phyloP scores from a whole-genome alignment of 768 basidiomycete genomes.

The Mrakia frigida region DNA sequence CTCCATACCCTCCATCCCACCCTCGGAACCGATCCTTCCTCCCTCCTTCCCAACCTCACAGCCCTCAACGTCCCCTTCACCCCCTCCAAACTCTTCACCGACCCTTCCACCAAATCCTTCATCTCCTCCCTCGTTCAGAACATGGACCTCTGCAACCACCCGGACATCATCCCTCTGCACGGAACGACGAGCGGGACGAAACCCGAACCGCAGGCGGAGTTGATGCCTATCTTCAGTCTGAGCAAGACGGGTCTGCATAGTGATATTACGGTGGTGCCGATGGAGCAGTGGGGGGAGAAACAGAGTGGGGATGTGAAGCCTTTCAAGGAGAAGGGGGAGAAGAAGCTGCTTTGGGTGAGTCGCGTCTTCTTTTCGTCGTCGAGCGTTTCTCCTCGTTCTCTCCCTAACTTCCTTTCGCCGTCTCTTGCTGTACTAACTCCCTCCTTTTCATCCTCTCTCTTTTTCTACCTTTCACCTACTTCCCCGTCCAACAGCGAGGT shows the following conservation, averaged over 20 bases:
- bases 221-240: conserved; percentile 39
- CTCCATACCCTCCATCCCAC: background rate
- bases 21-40: conserved; percentile 14
- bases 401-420: no score
- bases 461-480: no score
- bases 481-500: conserved; percentile 13
- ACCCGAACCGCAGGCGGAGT: conserved; percentile 34
- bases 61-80: conserved; percentile 12
- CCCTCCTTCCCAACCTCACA: conserved; percentile 13
- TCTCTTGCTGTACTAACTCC: background rate
- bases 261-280: conserved; percentile 41
- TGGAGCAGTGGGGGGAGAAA: conserved; percentile 40
- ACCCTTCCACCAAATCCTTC: conserved; percentile 42
- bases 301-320: conserved; percentile 34
- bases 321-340: conserved; percentile 38
- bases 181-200: conserved; percentile 32
- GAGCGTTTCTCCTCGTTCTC: no score
- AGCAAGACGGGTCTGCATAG: conserved; percentile 40
- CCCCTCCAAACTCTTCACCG: conserved; percentile 1
- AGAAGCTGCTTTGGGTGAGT: conserved; percentile 41
- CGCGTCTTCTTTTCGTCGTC: background rate
- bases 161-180: conserved; percentile 47
- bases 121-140: conserved; percentile 51
- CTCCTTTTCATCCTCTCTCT: background rate
- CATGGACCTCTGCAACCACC: conserved; percentile 55